phyloP scores from a whole-genome alignment of 1,284 basidiomycete species.

The Trichosporon sp. region DNA sequence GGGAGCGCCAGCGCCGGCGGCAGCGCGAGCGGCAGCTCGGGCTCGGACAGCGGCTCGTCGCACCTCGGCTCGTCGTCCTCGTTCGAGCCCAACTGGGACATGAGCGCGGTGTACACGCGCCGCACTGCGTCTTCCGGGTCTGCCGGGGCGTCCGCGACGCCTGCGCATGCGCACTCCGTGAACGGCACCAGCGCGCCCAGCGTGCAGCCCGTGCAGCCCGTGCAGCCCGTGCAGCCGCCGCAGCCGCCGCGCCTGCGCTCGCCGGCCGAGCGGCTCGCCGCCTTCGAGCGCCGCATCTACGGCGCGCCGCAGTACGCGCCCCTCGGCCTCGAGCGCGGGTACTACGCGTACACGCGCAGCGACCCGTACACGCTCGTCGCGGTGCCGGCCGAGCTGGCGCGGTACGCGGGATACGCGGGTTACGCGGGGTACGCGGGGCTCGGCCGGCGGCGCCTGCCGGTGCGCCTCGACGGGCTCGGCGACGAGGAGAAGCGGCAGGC shows the following conservation, averaged over 20 bases:
- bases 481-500: background rate
- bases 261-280: background rate
- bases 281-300: background rate
- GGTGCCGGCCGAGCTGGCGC: background rate
- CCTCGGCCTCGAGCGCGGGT: background rate
- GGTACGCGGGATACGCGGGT: too few species aligned
- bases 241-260: background rate
- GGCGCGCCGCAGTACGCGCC: background rate
- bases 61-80: background rate
- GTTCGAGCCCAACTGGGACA: background rate
- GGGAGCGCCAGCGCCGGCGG: background rate
- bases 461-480: background rate
- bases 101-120: background rate
- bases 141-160: too few species aligned
- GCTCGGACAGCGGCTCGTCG: background rate
- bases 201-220: too few species aligned
- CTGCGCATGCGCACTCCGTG: too few species aligned
- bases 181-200: too few species aligned
- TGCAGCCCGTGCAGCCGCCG: too few species aligned
- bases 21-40: background rate
- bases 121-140: too few species aligned
- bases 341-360: background rate
- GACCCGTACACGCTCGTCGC: background rate
- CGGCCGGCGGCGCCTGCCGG: background rate
- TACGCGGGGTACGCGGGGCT: too few species aligned